These are phyloP conservation scores for Castanea mollissima DNA, from an alignment of 306 rosid species.

Conservation along the genomic window DNA sequence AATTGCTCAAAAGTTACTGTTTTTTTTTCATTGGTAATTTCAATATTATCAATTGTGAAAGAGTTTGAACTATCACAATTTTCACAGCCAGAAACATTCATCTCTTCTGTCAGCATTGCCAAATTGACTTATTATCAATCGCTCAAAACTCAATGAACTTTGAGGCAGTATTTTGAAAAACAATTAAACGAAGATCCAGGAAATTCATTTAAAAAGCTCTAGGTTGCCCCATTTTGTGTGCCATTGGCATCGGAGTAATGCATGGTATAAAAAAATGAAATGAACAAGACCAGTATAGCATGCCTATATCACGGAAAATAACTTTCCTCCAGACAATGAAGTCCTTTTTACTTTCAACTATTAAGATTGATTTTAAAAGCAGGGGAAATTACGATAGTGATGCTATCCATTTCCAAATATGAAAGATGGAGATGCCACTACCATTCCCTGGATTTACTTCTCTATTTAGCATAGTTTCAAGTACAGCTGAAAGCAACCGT, in stretches of 20 bases:
- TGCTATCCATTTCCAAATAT: neutral
- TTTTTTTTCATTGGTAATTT: neutral
- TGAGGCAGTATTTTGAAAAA: neutral
- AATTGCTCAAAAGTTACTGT: constrained; percentile 7
- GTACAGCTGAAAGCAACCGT: constrained; percentile 13
- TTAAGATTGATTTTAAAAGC: neutral
- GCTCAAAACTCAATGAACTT: neutral
- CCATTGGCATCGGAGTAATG: constrained; percentile 8
- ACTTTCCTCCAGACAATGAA: constrained; percentile 4
- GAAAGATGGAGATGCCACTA: neutral
- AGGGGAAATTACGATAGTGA: neutral
- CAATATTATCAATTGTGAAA: constrained; percentile 9
- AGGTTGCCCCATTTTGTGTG: constrained; percentile 1
- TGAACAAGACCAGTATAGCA: neutral
- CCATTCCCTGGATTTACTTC: constrained; percentile 13
- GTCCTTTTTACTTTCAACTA: neutral
- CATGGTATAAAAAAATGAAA: neutral
- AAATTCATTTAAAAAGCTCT: neutral
- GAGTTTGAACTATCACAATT: constrained; percentile 8
- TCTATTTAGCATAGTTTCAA: constrained; percentile 6
- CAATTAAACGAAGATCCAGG: neutral
- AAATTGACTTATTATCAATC: neutral
- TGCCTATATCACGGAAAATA: neutral
- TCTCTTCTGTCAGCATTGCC: constrained; percentile 13
- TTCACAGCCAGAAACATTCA: constrained; percentile 10